Percentiles rank a stretch among this genome's conserved stretches.
phyloP scores from a whole-genome alignment of 129 eudicot genomes.

The Sambucus nigra region DNA sequence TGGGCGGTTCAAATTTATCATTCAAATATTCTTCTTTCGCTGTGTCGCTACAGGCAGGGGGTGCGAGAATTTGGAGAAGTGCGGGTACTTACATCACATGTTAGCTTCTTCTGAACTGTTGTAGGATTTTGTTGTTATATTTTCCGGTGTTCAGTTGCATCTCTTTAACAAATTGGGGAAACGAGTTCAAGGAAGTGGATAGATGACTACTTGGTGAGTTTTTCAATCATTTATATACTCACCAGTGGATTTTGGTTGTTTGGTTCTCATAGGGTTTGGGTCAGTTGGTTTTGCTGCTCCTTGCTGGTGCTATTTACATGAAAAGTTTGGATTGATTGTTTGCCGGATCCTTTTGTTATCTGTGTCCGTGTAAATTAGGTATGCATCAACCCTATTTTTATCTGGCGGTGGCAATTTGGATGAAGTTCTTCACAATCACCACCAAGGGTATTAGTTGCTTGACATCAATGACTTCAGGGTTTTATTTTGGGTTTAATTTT shows the following conservation, averaged over 20 bases:
- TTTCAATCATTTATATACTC: conserved; percentile 1
- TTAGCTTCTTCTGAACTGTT: conserved; percentile 18
- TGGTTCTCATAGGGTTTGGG: conserved; percentile 17
- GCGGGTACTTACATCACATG: conserved; percentile 3
- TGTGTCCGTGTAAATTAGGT: conserved; percentile 5
- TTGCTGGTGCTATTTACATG: conserved; percentile 17
- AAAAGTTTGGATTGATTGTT: conserved; percentile 5
- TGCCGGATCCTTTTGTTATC: conserved; percentile 11
- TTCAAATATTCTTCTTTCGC: background rate
- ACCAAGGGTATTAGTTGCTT: conserved; percentile 9
- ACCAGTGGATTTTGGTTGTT: conserved; percentile 10
- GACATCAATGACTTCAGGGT: conserved; percentile 12
- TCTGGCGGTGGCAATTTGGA: conserved; percentile 11
- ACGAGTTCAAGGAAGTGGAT: conserved; percentile 16
- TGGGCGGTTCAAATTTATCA: background rate
- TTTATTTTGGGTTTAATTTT: conserved; percentile 6
- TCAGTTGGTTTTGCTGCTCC: conserved; percentile 19
- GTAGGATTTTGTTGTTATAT: conserved; percentile 18
- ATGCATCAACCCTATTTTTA: background rate
- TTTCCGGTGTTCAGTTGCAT: conserved; percentile 15
- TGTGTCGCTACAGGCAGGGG: conserved; percentile 12
- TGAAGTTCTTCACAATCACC: conserved; percentile 9
- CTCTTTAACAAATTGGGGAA: conserved; percentile 6
- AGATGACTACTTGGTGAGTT: conserved; percentile 10
- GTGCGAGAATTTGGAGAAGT: conserved; percentile 6